Percentiles rank a stretch among this genome's conserved stretches.
phyloP scores from a whole-genome alignment of 1,284 basidiomycete species.

The Stygiomarasmius scandens region DNA sequence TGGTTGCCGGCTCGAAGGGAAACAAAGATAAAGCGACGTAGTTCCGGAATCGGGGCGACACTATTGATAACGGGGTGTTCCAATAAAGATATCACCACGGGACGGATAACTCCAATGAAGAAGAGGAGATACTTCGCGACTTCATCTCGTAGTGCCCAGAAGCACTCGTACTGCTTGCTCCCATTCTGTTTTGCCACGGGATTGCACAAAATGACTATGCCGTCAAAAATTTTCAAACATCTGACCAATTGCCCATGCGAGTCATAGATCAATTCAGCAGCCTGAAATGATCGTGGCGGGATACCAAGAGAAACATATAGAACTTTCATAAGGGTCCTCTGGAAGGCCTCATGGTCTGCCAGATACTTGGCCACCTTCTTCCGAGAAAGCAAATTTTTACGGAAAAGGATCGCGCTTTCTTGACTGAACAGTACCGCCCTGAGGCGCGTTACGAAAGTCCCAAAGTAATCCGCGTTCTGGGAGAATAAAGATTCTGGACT shows the following conservation, averaged over 20 bases:
- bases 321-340: background rate
- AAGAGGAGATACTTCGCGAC: background rate
- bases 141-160: background rate
- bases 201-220: background rate
- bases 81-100: background rate
- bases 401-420: too few species aligned
- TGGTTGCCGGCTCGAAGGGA: too few species aligned
- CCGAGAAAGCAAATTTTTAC: too few species aligned
- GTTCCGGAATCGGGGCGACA: background rate
- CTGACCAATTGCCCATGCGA: background rate
- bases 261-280: background rate
- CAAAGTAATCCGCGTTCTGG: too few species aligned
- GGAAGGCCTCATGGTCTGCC: too few species aligned
- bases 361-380: too few species aligned
- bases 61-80: background rate
- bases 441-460: too few species aligned
- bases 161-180: background rate
- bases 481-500: too few species aligned
- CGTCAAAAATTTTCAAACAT: background rate
- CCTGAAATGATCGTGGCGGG: background rate
- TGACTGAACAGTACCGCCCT: too few species aligned
- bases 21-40: background rate
- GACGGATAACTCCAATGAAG: constrained; percentile 1
- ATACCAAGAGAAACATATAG: background rate
- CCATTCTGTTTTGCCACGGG: background rate